These are phyloP conservation scores for Phytophthora syringae DNA, from an alignment of 352 stramenopile genomes.

Conservation along the genomic window DNA sequence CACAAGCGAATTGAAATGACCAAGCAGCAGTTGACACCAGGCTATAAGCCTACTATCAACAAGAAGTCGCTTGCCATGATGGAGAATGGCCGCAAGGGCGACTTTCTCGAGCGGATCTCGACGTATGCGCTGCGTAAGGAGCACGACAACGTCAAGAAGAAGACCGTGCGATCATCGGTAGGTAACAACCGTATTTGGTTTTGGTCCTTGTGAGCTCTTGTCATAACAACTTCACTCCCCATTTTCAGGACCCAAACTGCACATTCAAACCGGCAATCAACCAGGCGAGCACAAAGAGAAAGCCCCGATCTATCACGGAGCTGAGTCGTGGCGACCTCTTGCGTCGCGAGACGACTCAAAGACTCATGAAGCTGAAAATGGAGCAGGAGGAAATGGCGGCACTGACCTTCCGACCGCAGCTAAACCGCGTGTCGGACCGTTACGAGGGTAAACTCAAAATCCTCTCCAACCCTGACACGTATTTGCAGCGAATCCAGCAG, in stretches of 20 bases:
- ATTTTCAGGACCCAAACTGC: slow-evolving; percentile 73
- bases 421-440: slow-evolving; percentile 72
- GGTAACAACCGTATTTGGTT: background rate
- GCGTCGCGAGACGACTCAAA: slow-evolving; percentile 75
- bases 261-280: slow-evolving; percentile 90
- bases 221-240: too few species aligned
- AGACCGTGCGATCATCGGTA: slow-evolving; percentile 65
- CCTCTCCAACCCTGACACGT: slow-evolving; percentile 78
- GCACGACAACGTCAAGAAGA: slow-evolving; percentile 82
- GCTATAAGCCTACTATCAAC: slow-evolving; percentile 80
- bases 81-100: slow-evolving; percentile 79
- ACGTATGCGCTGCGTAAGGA: slow-evolving; percentile 82
- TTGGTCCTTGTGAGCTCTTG: too few species aligned
- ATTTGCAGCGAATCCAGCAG: slow-evolving; percentile 83
- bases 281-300: slow-evolving; percentile 64
- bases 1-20: slow-evolving; percentile 69
- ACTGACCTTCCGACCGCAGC: slow-evolving; percentile 79
- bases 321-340: slow-evolving; percentile 81
- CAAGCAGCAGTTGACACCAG: slow-evolving; percentile 61
- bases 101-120: slow-evolving; percentile 83
- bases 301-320: slow-evolving; percentile 75
- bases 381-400: slow-evolving; percentile 87
- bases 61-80: slow-evolving; percentile 84
- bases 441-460: slow-evolving; percentile 84
- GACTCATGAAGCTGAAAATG: slow-evolving; percentile 89